Percentiles rank a stretch among this genome's conserved stretches.
These are phyloP conservation scores for Pseudocercospora vitis DNA, from an alignment of 2,329 filamentous ascomycete species.

Conservation along the genomic window DNA sequence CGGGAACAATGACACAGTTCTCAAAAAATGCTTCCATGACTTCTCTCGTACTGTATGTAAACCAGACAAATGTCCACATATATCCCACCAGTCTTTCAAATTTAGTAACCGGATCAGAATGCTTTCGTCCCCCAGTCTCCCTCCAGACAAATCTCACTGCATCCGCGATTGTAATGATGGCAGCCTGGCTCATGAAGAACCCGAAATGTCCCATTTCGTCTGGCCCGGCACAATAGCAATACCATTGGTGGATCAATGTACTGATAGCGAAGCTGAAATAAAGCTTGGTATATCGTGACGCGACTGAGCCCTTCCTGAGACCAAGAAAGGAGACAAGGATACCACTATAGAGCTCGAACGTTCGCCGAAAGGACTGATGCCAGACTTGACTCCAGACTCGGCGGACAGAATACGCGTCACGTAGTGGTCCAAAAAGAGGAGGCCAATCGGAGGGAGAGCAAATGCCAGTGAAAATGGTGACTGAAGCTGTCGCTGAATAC, in stretches of 20 bases:
- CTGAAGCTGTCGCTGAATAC: neutral
- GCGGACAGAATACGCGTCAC: neutral
- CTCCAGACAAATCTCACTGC: neutral
- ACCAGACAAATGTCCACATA: slow-evolving; percentile 9
- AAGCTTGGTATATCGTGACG: slow-evolving; percentile 8
- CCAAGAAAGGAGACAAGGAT: neutral
- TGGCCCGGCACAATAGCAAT: slow-evolving; percentile 1
- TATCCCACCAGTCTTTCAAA: slow-evolving; percentile 3
- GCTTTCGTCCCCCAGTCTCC: neutral
- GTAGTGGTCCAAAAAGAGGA: neutral
- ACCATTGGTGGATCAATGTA: neutral
- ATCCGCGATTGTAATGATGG: slow-evolving; percentile 4
- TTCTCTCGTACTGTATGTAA: neutral
- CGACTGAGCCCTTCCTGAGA: neutral
- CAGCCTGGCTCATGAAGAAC: slow-evolving; percentile 8
- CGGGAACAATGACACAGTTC: neutral
- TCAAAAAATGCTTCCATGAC: neutral
- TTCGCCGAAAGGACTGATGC: neutral
- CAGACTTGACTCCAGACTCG: slow-evolving; percentile 1
- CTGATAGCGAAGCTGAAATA: neutral
- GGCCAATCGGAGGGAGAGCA: slow-evolving; percentile 4
- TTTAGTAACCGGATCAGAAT: neutral
- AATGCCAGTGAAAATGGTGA: neutral
- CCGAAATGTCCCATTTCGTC: slow-evolving; percentile 4
- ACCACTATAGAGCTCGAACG: slow-evolving; percentile 1